Evolutionary conservation across 495 filamentous ascomycete species (phyloP), one percentile per base, ranked within the genome.

Genomic region (Pseudoneurospora amorphoporcata): DNA sequence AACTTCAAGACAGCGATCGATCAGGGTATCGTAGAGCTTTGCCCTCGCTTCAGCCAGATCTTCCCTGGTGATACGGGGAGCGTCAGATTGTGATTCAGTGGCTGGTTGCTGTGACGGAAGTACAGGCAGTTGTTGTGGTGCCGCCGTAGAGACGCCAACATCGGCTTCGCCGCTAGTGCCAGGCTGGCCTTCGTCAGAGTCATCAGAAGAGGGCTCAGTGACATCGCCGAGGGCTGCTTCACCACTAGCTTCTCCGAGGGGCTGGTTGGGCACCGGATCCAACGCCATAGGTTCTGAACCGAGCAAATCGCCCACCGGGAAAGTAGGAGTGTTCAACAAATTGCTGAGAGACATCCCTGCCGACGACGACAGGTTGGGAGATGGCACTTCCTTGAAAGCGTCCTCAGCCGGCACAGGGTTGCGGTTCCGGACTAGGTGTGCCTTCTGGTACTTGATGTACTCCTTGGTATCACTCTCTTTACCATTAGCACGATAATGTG

Each of bases 1-100:
- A 69, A 98, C 89, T 79, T 98, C 94, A 19, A 99, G 85, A 72
- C 90, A 95, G 41, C 92, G 92, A 75, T 97, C 93, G 71, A 98
- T 94, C 58, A 98, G 82, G 70, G 92, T 91, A 8, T 88, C 85
- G 39, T 92, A 87, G 65, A 98, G 83, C 12, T 85, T 86, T 29
- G 87, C 86, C 43, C 96, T 90, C 79, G 93, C 90, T 39, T 88
- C 86, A 72, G 98, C 92, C 35, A 99, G 83, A 77, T 96, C 93
- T 72, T 98, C 93, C 68, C 94, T 82, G 0, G 93, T 94, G 29
- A 84, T 74, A 23, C 72, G 69, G 8, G 69, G 4, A n/a, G 68
- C 43, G 17, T 45, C 37, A 41, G 69, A 41, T 9, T 69, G 74
- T 2, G 61, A 10, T 17, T 71, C 65, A 12, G 71, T 45, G 6